Base-by-base conservation (phyloP, 306 rosid genomes). In the Trifolium pratense region DNA sequence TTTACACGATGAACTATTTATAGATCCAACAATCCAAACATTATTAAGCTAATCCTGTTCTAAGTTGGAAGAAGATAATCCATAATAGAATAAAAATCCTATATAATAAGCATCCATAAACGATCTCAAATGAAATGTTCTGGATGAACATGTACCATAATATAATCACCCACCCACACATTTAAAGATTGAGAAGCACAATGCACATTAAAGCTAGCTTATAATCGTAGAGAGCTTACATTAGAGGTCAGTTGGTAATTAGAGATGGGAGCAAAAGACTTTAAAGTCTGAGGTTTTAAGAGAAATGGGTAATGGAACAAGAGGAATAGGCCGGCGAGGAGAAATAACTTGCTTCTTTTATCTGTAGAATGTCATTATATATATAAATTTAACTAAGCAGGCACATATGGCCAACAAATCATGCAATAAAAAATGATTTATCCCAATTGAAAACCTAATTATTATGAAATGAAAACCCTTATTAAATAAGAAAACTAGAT, bases 291-390 rank as follows among this genome's bases (percentile, higher is more conserved):
- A 20, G 60, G 16, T 23, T 55, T 21, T 23, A 55, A 55, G 23
- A 10, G 53, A 52, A 10, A 14, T 31, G 65, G 39, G 65, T 29
- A 14, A 59, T 29, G 42, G 65, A 5, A 59, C 65, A 6, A 18
- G 40, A 59, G 18, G 13, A n/a, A 59, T 29, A 15, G 65, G 65
- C 40, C 7, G 21, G 65, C 4, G 3, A 58, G 40, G 39, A 59
- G 65, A 15, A 59, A 59, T 59, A 59, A 59, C 65, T 26, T 59
- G 40, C 20, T 59, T 59, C 36, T 58, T 58, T 23, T 23, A 25
- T 12, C 65, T 29, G 7, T 29, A 59, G 17, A 59, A 26, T 4
- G 13, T 29, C 40, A 26, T 20, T 13, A 29, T 59, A 59, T 29
- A 29, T 59, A 29, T 46, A n/a, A n/a, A n/a, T n/a, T n/a, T n/a